A percentile compares a stretch with the other conserved stretches of the same genome.
phyloP scores from a whole-genome alignment of 2,329 filamentous ascomycete genomes.

The Arthrobotrys pseudoclavata region DNA sequence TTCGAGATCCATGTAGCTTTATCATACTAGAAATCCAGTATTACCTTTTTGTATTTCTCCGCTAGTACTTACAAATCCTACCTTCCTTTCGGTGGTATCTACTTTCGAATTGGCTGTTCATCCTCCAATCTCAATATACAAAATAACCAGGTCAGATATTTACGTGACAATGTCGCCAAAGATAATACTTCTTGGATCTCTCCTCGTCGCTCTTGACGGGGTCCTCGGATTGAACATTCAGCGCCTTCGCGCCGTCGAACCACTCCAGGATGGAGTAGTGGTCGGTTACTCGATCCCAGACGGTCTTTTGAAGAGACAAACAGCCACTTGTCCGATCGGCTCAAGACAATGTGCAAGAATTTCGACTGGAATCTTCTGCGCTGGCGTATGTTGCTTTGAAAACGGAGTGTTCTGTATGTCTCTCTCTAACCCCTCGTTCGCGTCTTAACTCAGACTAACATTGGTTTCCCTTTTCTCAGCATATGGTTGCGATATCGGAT shows the following conservation, averaged over 20 bases:
- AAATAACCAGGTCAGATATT: neutral
- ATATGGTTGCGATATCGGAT: constrained; percentile 16
- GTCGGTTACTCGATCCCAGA: constrained; percentile 4
- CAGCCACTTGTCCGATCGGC: constrained; percentile 13
- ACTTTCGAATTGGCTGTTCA: neutral
- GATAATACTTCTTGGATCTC: constrained; percentile 2
- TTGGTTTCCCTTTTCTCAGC: neutral
- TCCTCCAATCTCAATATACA: neutral
- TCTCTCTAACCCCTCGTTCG: neutral
- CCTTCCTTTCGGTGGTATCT: neutral
- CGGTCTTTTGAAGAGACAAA: constrained; percentile 28
- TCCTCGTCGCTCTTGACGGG: constrained; percentile 21
- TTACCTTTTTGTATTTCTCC: neutral
- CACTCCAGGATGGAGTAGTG: neutral
- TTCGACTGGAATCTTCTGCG: constrained; percentile 2
- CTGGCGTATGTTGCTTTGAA: constrained; percentile 37
- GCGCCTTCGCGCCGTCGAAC: constrained; percentile 2
- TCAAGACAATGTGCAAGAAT: constrained; percentile 19
- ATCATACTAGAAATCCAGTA: neutral
- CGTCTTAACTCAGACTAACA: neutral
- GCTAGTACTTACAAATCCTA: neutral
- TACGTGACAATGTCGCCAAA: constrained; percentile 1
- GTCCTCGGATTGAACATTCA: neutral
- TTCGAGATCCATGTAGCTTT: neutral
- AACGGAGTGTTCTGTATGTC: constrained; percentile 29